Base-by-base conservation (phyloP, 2,329 filamentous ascomycete genomes). In the Pezicula rhizophila region DNA sequence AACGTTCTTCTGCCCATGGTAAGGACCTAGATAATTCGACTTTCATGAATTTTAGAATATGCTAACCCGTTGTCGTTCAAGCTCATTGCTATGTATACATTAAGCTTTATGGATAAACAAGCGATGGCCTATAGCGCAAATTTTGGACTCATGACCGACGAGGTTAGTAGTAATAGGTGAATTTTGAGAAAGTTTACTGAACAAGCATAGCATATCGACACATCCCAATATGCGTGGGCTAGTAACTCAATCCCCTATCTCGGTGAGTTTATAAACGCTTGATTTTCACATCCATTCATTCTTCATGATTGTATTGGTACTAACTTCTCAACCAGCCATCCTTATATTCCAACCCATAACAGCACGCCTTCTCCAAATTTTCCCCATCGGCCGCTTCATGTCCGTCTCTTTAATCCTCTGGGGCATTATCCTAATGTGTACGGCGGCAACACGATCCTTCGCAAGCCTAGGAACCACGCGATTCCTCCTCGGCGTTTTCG, bases 261-360 rank as follows among this genome's bases (percentile, higher is more conserved):
- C 79, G 76, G 3, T 73, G 81, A 42, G 65, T 82, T 8, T 82
- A 76, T 56, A 23, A 7, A 64, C 79, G 7, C 5, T 42, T 42
- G 2, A 23, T 15, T 42, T n/a, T 26, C 18, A 2, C 5, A 6
- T 42, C 8, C 8, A 28, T 14, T 76, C 76, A 1, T 23, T 7
- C 6, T 23, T 23, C 23, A 23, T 23, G 6, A 18, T 18, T 18
- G 18, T 3, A 18, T 18, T 18, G 18, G 2, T 3, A 18, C 18
- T 18, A 18, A 18, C 18, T 18, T 18, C 18, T 18, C 18, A 23
- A 23, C 23, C 76, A 80, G 58, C 69, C 1, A 74, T 72, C 58
- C 71, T 80, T 8, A 62, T 77, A 11, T 74, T 78, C 66, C 77
- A 80, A 54, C 74, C 76, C 1, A 64, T 76, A 0, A 69, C 76